phyloP scores from a whole-genome alignment of 805 yeast genomes.

The Metschnikowia borealis region DNA sequence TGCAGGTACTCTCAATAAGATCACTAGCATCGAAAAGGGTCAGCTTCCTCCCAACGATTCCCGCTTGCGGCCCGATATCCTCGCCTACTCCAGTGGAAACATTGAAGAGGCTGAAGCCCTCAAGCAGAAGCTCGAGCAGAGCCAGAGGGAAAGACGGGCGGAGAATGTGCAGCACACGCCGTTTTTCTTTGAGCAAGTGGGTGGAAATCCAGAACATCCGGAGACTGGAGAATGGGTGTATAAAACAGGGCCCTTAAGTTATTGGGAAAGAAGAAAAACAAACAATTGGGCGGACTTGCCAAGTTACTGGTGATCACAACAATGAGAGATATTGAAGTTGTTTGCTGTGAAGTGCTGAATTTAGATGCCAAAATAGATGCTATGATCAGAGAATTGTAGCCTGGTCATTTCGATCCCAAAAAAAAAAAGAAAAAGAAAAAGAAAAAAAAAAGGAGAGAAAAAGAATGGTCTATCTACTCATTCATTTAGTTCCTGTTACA shows the following conservation, averaged over 20 bases:
- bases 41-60: slow-evolving; percentile 82
- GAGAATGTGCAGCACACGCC: slow-evolving; percentile 51
- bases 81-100: slow-evolving; percentile 64
- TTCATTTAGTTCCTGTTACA: too few species aligned
- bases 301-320: slow-evolving; percentile 49
- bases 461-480: too few species aligned
- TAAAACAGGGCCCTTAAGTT: slow-evolving; percentile 55
- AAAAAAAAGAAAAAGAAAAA: too few species aligned
- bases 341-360: too few species aligned
- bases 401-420: too few species aligned
- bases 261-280: slow-evolving; percentile 74
- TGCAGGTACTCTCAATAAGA: slow-evolving; percentile 76
- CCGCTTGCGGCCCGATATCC: slow-evolving; percentile 82
- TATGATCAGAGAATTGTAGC: too few species aligned
- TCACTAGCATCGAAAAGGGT: slow-evolving; percentile 65
- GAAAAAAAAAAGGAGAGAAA: too few species aligned
- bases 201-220: slow-evolving; percentile 24
- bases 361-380: too few species aligned
- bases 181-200: slow-evolving; percentile 53
- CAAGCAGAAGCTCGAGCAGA: slow-evolving; percentile 69
- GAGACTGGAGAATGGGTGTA: slow-evolving; percentile 52
- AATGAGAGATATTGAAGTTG: too few species aligned
- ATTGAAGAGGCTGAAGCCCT: slow-evolving; percentile 66
- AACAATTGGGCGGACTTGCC: slow-evolving; percentile 57
- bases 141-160: slow-evolving; percentile 74